A percentile compares a stretch with the other conserved stretches of the same genome.
Conservation (phyloP, 1,139 yeast species). For the Lodderomyces parapsilosis region DNA sequence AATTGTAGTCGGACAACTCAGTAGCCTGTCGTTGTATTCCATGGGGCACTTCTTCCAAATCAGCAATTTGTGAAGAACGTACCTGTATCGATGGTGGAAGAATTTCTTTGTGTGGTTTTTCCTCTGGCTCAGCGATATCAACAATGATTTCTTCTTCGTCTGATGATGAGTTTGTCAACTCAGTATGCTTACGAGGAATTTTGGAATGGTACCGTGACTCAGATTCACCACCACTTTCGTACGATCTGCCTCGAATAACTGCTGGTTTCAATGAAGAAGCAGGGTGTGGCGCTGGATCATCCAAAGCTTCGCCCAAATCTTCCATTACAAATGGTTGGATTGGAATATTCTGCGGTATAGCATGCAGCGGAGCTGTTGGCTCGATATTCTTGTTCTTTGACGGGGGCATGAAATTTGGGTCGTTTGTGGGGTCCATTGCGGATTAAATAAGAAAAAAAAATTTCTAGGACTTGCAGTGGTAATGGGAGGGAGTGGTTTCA, state of each 20-base stretch:
- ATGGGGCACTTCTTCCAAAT: conserved; percentile 93
- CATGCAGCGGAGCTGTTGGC: conserved; percentile 71
- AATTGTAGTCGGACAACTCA: conserved; percentile 60
- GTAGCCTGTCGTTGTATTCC: conserved; percentile 88
- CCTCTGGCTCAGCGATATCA: neutral
- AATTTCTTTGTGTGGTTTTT: conserved; percentile 14
- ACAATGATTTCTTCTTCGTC: conserved; percentile 27
- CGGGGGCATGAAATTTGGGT: conserved; percentile 76
- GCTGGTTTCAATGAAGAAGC: conserved; percentile 16
- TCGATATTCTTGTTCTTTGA: conserved; percentile 56
- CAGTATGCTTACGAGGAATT: conserved; percentile 45
- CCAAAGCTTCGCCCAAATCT: conserved; percentile 67
- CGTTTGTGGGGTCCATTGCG: conserved; percentile 76
- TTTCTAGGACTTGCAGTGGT: neutral
- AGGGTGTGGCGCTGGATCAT: conserved; percentile 69
- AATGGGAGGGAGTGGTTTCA: neutral
- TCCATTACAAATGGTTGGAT: conserved; percentile 75
- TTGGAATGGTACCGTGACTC: conserved; percentile 26
- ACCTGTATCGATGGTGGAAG: conserved; percentile 51
- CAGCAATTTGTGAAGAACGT: conserved; percentile 76
- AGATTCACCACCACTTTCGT: conserved; percentile 12
- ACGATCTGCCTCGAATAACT: conserved; percentile 7
- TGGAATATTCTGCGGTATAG: conserved; percentile 75
- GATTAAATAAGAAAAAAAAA: no score
- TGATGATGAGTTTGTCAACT: conserved; percentile 32